Percentiles rank a stretch among this genome's conserved stretches.
phyloP scores from a whole-genome alignment of 139 green algal species.

The Coelastrella sp. region DNA sequence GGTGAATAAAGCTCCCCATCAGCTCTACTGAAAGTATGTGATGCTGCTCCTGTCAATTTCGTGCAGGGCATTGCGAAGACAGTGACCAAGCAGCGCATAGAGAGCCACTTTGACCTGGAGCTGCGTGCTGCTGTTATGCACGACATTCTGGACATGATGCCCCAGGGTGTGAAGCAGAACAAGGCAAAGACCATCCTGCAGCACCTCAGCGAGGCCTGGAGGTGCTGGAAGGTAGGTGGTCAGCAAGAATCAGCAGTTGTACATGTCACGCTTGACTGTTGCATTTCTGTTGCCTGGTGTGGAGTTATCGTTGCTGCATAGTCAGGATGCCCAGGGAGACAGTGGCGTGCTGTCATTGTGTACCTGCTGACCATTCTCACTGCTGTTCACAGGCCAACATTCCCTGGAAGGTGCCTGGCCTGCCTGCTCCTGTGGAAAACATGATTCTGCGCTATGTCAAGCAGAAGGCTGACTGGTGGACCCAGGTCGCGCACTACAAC shows the following conservation, averaged over 20 bases:
- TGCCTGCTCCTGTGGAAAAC: constrained; percentile 98
- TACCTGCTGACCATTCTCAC: too few species aligned
- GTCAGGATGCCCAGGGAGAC: too few species aligned
- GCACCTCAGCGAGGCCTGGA: constrained; percentile 99
- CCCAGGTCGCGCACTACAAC: constrained; percentile 99
- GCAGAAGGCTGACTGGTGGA: constrained; percentile 99
- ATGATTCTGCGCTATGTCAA: constrained; percentile 99
- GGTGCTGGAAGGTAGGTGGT: constrained; percentile 86
- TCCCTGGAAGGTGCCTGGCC: constrained; percentile 97
- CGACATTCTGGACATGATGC: constrained; percentile 99
- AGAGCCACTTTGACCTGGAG: constrained; percentile 99
- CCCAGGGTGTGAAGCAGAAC: constrained; percentile 87
- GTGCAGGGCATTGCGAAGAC: constrained; percentile 88
- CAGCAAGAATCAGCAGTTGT: too few species aligned
- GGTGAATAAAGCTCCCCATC: too few species aligned
- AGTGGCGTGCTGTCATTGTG: too few species aligned
- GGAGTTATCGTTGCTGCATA: too few species aligned
- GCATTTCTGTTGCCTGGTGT: too few species aligned
- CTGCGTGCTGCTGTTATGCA: constrained; percentile 98
- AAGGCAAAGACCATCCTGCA: constrained; percentile 96
- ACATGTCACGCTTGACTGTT: too few species aligned
- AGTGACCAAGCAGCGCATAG: constrained; percentile 99
- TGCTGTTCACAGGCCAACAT: constrained; percentile 99
- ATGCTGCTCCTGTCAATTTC: background rate
- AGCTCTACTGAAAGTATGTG: too few species aligned